phyloP scores from a whole-genome alignment of 306 rosid species.

The Argentina anserina region DNA sequence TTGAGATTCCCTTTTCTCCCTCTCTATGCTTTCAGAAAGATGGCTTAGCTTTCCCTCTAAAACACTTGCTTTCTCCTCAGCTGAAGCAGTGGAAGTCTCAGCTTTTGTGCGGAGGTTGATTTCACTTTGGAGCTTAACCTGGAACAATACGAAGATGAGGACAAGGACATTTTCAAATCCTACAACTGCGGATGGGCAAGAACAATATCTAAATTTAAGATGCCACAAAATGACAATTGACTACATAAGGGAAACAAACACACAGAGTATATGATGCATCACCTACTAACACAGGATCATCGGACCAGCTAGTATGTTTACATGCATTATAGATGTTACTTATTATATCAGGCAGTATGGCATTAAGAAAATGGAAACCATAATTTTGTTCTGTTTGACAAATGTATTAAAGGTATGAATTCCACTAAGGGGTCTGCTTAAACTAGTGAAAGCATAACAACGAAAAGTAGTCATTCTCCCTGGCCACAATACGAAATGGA shows the following conservation, averaged over 20 bases:
- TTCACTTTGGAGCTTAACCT: slow-evolving; percentile 80
- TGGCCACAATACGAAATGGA: slow-evolving; percentile 11
- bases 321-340: background rate
- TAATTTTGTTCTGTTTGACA: background rate
- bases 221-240: background rate
- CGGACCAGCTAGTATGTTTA: background rate
- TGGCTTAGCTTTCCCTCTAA: slow-evolving; percentile 55
- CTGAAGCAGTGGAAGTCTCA: slow-evolving; percentile 57
- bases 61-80: slow-evolving; percentile 57
- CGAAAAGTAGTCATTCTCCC: background rate
- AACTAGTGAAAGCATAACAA: background rate
- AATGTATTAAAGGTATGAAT: background rate
- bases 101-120: slow-evolving; percentile 60
- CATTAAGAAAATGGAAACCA: background rate
- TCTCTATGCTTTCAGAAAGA: slow-evolving; percentile 59
- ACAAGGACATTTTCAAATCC: background rate
- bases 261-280: background rate
- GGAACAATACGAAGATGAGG: slow-evolving; percentile 10
- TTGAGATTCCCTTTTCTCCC: slow-evolving; percentile 51
- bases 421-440: background rate
- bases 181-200: background rate
- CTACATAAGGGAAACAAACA: background rate
- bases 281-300: background rate
- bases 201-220: background rate
- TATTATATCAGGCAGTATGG: background rate